Evolutionary conservation across 306 rosid genomes (phyloP).

Genomic region (Castanopsis chinensis): DNA sequence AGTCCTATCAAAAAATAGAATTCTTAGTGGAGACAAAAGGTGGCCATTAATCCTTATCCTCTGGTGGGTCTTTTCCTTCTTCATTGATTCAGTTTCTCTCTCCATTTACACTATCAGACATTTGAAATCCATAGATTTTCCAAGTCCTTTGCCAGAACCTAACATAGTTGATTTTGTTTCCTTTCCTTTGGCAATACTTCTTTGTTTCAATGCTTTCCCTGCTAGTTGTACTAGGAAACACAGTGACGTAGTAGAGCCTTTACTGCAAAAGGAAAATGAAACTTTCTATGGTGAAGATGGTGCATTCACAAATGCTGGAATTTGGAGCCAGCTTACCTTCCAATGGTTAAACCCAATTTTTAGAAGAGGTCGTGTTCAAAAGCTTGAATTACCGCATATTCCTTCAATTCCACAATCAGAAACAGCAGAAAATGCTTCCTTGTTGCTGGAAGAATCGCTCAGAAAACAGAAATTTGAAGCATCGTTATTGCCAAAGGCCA

Average conservation of each 20-base stretch:
- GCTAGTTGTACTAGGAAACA: slow-evolving; percentile 26
- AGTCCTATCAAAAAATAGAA: slow-evolving; percentile 33
- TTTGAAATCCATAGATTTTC: slow-evolving; percentile 26
- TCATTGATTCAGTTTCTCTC: slow-evolving; percentile 28
- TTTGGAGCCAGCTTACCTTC: slow-evolving; percentile 72
- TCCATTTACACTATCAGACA: slow-evolving; percentile 26
- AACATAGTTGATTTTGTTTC: slow-evolving; percentile 47
- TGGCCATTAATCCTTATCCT: slow-evolving; percentile 59
- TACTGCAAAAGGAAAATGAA: slow-evolving; percentile 47
- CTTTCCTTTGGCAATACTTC: slow-evolving; percentile 43
- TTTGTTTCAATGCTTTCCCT: slow-evolving; percentile 43
- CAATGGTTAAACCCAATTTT: slow-evolving; percentile 84
- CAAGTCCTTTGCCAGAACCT: slow-evolving; percentile 43
- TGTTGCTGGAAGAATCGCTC: slow-evolving; percentile 58
- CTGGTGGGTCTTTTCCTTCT: slow-evolving; percentile 64
- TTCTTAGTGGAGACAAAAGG: slow-evolving; percentile 15
- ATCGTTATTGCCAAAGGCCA: slow-evolving; percentile 56
- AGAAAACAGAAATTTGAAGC: slow-evolving; percentile 52
- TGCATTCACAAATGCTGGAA: slow-evolving; percentile 41
- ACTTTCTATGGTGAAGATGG: slow-evolving; percentile 14
- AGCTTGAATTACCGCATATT: slow-evolving; percentile 59
- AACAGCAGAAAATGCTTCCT: slow-evolving; percentile 55
- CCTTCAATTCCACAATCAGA: slow-evolving; percentile 75
- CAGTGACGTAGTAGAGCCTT: slow-evolving; percentile 34
- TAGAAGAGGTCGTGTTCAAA: slow-evolving; percentile 51